Evolutionary conservation across 805 yeast species (phyloP), one percentile per base, ranked within the genome.

Genomic region (Suhomyces vadensis): DNA sequence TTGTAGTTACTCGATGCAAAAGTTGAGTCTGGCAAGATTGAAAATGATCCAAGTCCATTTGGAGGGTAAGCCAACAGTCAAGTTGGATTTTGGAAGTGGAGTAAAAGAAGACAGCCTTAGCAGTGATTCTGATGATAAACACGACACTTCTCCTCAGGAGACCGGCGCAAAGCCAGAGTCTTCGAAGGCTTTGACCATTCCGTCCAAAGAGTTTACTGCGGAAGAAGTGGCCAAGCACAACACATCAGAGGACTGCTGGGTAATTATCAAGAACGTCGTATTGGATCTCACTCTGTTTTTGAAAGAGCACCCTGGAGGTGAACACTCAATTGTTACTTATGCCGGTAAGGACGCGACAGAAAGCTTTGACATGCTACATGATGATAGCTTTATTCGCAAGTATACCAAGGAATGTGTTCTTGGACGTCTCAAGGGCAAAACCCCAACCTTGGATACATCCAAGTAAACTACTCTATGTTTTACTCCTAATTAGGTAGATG

Each of bases 271-370:
- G 53, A 73, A 76, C 48, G 78, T 75, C 1, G 81, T 78, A 3
- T 52, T 78, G 44, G 76, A 78, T 53, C 65, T 69, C 37, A 71
- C 81, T 0, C 50, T 65, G 10, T 78, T 78, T 49, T 57, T 76
- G 46, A 48, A 56, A 11, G 63, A 69, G 48, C 81, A 73, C 51
- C 87, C 87, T 5, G 87, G 87, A 21, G 87, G 87, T 6, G 58
- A 54, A 37, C 50, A 55, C 10, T 68, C 74, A 13, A 67, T 79
- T 27, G 54, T 75, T 42, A 63, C 60, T 25, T 65, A 65, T 50
- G 82, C 79, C 6, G 78, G 79, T 1, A 69, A 63, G 48, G 78
- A 73, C 50, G 78, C 79, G 4, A 73, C 77, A 2, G 77, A 73
- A 44, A 71, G 74, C 40, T 74, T 73, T 51, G 78, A 65, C 33